These are phyloP conservation scores for Mallotus repandus DNA, from an alignment of 441 rosid genomes.

Conservation along the genomic window DNA sequence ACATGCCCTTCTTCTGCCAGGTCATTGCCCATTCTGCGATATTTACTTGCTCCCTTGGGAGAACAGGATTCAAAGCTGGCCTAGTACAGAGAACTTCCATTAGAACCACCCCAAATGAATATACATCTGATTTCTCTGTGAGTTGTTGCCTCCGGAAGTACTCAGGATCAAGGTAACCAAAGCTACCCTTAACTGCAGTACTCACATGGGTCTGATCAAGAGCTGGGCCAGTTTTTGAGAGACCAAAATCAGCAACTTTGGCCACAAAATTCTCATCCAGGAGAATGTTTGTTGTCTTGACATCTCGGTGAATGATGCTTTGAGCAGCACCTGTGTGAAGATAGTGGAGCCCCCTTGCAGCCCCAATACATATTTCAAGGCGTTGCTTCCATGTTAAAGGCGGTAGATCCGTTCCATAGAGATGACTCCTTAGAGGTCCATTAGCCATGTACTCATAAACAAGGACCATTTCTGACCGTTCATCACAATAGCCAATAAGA, in stretches of 20 bases:
- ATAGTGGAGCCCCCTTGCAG: constrained; percentile 93
- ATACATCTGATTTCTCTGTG: constrained; percentile 93
- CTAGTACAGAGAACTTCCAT: constrained; percentile 96
- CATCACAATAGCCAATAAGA: constrained; percentile 95
- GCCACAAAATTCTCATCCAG: constrained; percentile 91
- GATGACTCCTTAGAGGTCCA: constrained; percentile 93
- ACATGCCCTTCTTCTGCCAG: constrained; percentile 92
- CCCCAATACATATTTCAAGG: constrained; percentile 93
- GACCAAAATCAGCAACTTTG: constrained; percentile 98
- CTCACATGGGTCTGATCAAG: constrained; percentile 97
- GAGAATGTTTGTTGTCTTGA: constrained; percentile 93
- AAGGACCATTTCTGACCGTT: constrained; percentile 89
- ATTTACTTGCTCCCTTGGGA: constrained; percentile 94
- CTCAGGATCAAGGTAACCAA: constrained; percentile 95
- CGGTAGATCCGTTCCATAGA: constrained; percentile 84
- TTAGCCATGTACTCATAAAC: constrained; percentile 98
- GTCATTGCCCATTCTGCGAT: constrained; percentile 99
- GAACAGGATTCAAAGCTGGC: constrained; percentile 91
- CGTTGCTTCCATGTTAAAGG: constrained; percentile 91
- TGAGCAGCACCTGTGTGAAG: constrained; percentile 96
- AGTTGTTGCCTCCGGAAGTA: constrained; percentile 96
- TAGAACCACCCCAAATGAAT: constrained; percentile 94
- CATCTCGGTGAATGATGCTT: constrained; percentile 96
- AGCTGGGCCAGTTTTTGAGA: constrained; percentile 91
- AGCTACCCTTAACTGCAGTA: constrained; percentile 98